phyloP scores from a whole-genome alignment of 305 asterid genomes.

The Coffea humblotiana region DNA sequence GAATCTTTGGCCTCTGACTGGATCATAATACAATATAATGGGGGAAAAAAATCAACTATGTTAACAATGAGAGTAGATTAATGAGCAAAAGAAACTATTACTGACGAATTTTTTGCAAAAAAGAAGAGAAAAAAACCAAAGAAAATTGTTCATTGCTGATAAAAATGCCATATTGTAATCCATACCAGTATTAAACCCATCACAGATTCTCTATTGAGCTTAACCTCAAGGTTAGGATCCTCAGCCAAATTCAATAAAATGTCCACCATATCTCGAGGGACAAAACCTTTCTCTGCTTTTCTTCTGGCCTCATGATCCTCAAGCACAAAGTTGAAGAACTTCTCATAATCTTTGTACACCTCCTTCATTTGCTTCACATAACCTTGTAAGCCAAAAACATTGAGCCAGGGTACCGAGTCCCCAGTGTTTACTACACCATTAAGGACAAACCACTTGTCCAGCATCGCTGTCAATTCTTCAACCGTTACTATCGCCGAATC shows the following conservation, averaged over 20 bases:
- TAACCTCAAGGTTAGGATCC: constrained; percentile 30
- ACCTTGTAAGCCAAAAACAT: constrained; percentile 32
- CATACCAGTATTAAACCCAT: constrained; percentile 33
- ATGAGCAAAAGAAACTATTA: too few species aligned
- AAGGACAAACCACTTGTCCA: constrained; percentile 29
- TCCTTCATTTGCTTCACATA: constrained; percentile 37
- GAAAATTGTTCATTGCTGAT: too few species aligned
- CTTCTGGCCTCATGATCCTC: constrained; percentile 26
- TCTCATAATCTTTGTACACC: constrained; percentile 23
- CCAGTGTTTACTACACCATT: constrained; percentile 31
- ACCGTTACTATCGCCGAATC: not conserved
- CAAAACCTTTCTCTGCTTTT: too few species aligned
- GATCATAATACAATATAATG: too few species aligned
- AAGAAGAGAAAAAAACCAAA: too few species aligned
- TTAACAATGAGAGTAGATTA: too few species aligned
- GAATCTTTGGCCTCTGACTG: too few species aligned
- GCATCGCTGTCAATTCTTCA: constrained; percentile 21
- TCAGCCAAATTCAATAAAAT: constrained; percentile 29
- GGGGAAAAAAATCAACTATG: too few species aligned
- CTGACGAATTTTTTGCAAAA: too few species aligned
- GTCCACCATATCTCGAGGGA: constrained; percentile 33
- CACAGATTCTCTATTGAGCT: constrained; percentile 27
- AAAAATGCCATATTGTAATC: too few species aligned
- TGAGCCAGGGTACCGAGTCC: constrained; percentile 44
- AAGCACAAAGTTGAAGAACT: constrained; percentile 30